These are phyloP conservation scores for Escallonia herrerae DNA, from an alignment of 129 eudicot species.

Conservation along the genomic window DNA sequence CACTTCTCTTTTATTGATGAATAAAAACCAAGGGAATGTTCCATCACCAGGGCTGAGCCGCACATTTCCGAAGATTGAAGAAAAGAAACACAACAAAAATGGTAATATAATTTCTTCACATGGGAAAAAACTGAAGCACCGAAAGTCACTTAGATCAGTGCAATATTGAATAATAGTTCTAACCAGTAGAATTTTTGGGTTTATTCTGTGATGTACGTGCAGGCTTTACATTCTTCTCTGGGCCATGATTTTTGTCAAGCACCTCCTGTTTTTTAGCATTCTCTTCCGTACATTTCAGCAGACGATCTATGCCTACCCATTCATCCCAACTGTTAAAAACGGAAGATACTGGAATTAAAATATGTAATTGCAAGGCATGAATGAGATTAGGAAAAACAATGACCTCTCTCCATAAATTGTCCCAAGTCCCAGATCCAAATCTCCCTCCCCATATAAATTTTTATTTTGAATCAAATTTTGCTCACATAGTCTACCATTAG, in stretches of 20 bases:
- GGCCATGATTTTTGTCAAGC: slow-evolving; percentile 24
- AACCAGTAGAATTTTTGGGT: slow-evolving; percentile 43
- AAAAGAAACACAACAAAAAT: neutral
- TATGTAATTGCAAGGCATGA: neutral
- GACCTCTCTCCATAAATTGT: neutral
- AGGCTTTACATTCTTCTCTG: slow-evolving; percentile 29
- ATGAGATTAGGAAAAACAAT: too few relatives aligned
- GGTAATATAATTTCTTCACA: neutral
- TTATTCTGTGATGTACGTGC: slow-evolving; percentile 27
- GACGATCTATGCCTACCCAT: slow-evolving; percentile 63
- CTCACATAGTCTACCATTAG: too few relatives aligned
- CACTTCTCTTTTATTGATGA: neutral
- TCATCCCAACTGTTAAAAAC: slow-evolving; percentile 75
- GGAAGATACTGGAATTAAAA: neutral
- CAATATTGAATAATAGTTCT: neutral
- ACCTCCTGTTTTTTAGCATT: slow-evolving; percentile 42
- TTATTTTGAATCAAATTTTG: too few relatives aligned
- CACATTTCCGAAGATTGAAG: neutral
- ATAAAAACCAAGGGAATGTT: neutral
- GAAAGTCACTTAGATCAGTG: neutral
- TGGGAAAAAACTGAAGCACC: neutral
- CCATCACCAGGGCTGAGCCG: too few relatives aligned
- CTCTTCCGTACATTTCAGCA: slow-evolving; percentile 44
- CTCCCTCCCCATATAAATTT: too few relatives aligned
- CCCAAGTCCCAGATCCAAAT: too few relatives aligned